These are phyloP conservation scores for Apiospora aurea DNA, from an alignment of 2,329 filamentous ascomycete species.

Conservation along the genomic window DNA sequence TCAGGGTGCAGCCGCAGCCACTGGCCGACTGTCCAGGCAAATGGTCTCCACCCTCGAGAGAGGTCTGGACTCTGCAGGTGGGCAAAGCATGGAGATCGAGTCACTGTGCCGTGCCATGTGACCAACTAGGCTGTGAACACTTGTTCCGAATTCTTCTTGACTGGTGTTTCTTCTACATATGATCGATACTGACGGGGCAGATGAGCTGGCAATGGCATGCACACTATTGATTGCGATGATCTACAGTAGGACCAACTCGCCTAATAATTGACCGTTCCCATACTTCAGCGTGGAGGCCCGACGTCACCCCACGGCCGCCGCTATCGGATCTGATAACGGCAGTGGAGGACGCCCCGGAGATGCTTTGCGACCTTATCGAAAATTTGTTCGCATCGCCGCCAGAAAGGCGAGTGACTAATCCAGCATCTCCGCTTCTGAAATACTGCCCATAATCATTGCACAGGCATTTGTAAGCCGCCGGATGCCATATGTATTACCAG, in stretches of 20 bases:
- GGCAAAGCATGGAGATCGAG: neutral
- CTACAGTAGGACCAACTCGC: neutral
- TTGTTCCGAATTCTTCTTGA: neutral
- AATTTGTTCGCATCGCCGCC: conserved; percentile 23
- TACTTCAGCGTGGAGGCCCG: neutral
- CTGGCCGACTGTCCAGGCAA: neutral
- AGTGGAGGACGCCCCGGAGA: conserved; percentile 28
- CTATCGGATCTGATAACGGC: conserved; percentile 39
- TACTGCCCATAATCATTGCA: neutral
- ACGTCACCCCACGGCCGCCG: conserved; percentile 29
- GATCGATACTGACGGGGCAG: neutral
- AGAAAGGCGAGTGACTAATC: conserved; percentile 33
- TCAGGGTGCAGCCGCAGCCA: neutral
- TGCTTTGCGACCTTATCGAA: conserved; percentile 23
- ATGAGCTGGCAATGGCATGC: too few relatives aligned
- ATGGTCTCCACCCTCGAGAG: neutral
- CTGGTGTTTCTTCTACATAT: neutral
- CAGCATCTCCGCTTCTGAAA: conserved; percentile 29
- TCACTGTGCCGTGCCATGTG: conserved; percentile 2
- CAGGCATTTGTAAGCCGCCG: conserved; percentile 24
- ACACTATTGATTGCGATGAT: too few relatives aligned
- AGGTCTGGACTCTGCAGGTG: neutral
- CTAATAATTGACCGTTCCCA: neutral
- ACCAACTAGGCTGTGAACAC: neutral
- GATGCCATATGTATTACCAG: neutral